Evolutionary conservation across 2,329 filamentous ascomycete genomes (phyloP).

Genomic region (Cordyceps javanica): DNA sequence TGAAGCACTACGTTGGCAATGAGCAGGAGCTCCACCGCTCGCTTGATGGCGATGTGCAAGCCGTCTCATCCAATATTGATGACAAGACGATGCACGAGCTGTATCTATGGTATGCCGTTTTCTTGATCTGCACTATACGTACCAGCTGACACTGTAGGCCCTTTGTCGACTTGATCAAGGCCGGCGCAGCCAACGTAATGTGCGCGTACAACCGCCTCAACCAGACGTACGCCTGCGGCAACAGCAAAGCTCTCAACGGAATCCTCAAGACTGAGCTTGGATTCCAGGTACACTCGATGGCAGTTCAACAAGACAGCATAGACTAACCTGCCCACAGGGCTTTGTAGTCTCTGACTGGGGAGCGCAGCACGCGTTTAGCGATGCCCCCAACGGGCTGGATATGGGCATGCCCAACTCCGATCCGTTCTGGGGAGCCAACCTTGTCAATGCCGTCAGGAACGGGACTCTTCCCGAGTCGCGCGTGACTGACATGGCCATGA

Average conservation of each 20-base stretch:
- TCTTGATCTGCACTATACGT: neutral
- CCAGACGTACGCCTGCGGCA: conserved; percentile 66
- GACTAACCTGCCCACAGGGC: conserved; percentile 29
- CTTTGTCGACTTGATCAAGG: conserved; percentile 60
- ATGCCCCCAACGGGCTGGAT: conserved; percentile 60
- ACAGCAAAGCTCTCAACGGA: conserved; percentile 60
- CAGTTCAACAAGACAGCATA: neutral
- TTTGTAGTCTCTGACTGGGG: conserved; percentile 64
- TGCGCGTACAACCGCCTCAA: conserved; percentile 67
- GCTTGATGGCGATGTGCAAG: conserved; percentile 53
- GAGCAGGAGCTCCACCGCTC: conserved; percentile 72
- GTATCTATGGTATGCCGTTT: conserved; percentile 52
- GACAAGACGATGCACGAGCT: conserved; percentile 56
- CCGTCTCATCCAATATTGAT: conserved; percentile 52
- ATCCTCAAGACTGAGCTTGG: conserved; percentile 57
- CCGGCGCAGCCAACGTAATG: conserved; percentile 52
- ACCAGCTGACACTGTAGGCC: conserved; percentile 39
- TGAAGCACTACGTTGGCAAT: conserved; percentile 62
- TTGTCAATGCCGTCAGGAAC: conserved; percentile 53
- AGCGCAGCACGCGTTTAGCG: conserved; percentile 59
- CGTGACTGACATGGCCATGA: conserved; percentile 55
- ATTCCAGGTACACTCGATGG: conserved; percentile 32
- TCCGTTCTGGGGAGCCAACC: conserved; percentile 43
- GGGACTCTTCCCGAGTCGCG: conserved; percentile 50
- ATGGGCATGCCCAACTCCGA: conserved; percentile 58